Percentiles rank a stretch among this genome's conserved stretches.
Evolutionary conservation across 345 rosid species (phyloP).

Genomic region (Gossypium anomalum): DNA sequence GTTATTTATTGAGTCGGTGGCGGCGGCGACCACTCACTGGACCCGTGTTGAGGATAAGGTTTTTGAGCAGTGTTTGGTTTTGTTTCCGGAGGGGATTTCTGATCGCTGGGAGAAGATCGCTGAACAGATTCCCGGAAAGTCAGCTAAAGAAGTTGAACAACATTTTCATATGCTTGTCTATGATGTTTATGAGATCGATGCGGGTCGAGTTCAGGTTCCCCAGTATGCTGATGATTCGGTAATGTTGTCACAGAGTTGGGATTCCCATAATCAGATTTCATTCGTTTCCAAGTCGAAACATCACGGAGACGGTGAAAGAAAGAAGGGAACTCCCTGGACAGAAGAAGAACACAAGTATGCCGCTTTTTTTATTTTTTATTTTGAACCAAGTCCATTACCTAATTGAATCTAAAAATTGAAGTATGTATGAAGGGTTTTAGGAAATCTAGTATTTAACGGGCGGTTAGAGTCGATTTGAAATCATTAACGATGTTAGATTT

Average conservation of each 20-base stretch:
- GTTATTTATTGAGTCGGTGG: neutral
- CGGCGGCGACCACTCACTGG: constrained; percentile 32
- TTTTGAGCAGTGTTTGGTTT: constrained; percentile 61
- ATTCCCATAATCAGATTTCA: constrained; percentile 36
- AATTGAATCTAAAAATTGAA: too few relatives aligned
- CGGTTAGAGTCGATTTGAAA: too few relatives aligned
- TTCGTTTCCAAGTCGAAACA: constrained; percentile 22
- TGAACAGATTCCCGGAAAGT: constrained; percentile 40
- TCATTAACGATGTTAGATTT: too few relatives aligned
- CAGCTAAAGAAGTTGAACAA: constrained; percentile 39
- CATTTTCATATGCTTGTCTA: constrained; percentile 56
- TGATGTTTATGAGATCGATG: constrained; percentile 65
- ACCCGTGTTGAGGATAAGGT: constrained; percentile 59
- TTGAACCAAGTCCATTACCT: neutral
- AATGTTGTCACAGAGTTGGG: constrained; percentile 21
- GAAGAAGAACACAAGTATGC: constrained; percentile 51
- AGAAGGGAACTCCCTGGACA: constrained; percentile 77
- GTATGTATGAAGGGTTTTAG: too few relatives aligned
- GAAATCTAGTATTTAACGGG: too few relatives aligned
- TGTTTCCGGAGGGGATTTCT: constrained; percentile 45
- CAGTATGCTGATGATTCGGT: constrained; percentile 43
- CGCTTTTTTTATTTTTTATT: neutral
- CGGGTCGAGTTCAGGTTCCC: constrained; percentile 62
- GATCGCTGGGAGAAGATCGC: constrained; percentile 71
- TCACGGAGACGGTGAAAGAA: constrained; percentile 43